Evolutionary conservation across 2,329 filamentous ascomycete species (phyloP), one percentile per base, ranked within the genome.

Genomic region (Venturia effusa): DNA sequence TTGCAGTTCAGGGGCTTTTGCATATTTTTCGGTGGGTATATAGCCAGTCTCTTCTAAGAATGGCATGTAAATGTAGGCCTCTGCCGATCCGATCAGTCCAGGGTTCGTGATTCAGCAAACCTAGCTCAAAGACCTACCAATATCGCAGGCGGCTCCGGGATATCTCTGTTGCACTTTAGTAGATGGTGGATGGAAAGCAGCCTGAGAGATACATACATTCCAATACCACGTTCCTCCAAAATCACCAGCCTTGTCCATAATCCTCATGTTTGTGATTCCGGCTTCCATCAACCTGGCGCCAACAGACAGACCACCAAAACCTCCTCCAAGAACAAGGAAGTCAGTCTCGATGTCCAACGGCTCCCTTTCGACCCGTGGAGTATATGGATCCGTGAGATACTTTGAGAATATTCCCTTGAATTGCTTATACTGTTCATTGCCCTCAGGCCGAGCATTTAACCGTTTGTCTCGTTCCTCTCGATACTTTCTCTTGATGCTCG

Each of bases 21-120:
- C 72, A 66, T 81, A 83, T 51, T 77, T 76, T 54, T 81, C 74
- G 19, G 74, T 80, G 0, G 84, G 85, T 70, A 85, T 78, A 68
- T 84, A 85, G 0, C 78, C 79, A 4, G 76, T 83, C 70, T 86
- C 82, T 64, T 86, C 83, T 2, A 86, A 75, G 7, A 84, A 70
- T 1, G 83, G 83, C 73, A 85, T 72, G 68, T 86, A 86, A 17
- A 79, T 74, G 67, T 82, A 84, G 59, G 77, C 75, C 71, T 87
- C 84, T 64, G n/a, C 30, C 11, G 8, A 11, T 22, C 43, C n/a
- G 17, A 10, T 60, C 7, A 43, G 34, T 10, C 10, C 22, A 34
- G 1, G 5, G 8, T 34, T 59, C 4, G 7, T 3, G 6, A 30
- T 22, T n/a, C n/a, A n/a, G n/a, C n/a, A 8, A 30, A 17, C 15